phyloP scores from a whole-genome alignment of 2,329 filamentous ascomycete species.

The Penicillium freii region DNA sequence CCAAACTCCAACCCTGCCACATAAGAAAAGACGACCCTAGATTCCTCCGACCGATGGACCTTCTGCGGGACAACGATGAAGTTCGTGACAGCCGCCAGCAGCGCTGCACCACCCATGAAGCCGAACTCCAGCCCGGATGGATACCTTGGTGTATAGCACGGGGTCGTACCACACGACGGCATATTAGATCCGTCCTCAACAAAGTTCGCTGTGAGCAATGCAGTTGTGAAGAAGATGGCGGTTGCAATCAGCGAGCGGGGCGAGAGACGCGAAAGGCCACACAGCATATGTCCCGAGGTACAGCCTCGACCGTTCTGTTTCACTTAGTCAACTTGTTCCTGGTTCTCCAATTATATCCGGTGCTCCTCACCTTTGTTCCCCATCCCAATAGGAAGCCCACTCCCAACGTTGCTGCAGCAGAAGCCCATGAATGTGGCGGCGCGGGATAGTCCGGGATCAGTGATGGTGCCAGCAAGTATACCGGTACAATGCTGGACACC shows the following conservation, averaged over 20 bases:
- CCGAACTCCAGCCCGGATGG: conserved; percentile 38
- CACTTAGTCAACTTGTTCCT: not conserved
- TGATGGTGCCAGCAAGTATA: conserved; percentile 46
- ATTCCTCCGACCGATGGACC: conserved; percentile 31
- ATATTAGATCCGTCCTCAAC: conserved; percentile 38
- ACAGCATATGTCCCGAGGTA: conserved; percentile 57
- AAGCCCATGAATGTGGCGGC: conserved; percentile 34
- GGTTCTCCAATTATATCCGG: not conserved
- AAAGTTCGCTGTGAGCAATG: conserved; percentile 45
- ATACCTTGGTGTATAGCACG: conserved; percentile 50
- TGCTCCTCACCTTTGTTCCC: conserved; percentile 50
- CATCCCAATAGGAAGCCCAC: conserved; percentile 50
- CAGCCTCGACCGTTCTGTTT: conserved; percentile 50
- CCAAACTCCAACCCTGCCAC: conserved; percentile 52
- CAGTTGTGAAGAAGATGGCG: conserved; percentile 45
- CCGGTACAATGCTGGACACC: conserved; percentile 44
- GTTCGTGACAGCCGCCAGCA: conserved; percentile 34
- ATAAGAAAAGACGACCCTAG: conserved; percentile 42
- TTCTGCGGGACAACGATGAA: conserved; percentile 33
- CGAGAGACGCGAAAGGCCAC: conserved; percentile 51
- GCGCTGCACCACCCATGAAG: conserved; percentile 35
- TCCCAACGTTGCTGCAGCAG: conserved; percentile 40
- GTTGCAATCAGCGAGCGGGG: conserved; percentile 51
- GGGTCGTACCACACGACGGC: conserved; percentile 39
- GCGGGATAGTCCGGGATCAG: conserved; percentile 46